These are phyloP conservation scores for Bipolaris cookei DNA, from an alignment of 2,329 filamentous ascomycete genomes.

Conservation along the genomic window DNA sequence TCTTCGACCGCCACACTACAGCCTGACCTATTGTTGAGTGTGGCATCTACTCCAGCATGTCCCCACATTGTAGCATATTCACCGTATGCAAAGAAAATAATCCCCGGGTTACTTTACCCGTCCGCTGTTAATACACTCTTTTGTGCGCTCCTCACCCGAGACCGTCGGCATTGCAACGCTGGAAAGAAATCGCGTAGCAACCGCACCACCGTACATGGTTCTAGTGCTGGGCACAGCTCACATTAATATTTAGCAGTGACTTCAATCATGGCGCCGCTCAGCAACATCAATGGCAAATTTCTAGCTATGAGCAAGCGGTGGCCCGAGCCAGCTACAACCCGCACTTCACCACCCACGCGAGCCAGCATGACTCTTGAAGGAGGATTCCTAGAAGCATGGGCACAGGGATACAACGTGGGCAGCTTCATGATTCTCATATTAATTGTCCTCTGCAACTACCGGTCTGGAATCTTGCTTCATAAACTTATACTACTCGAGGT, in stretches of 20 bases:
- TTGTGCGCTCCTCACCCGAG: not conserved
- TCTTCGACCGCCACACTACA: slow-evolving; percentile 15
- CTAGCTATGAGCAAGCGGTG: slow-evolving; percentile 26
- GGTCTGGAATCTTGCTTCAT: slow-evolving; percentile 42
- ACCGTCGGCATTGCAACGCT: not conserved
- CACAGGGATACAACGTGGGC: slow-evolving; percentile 47
- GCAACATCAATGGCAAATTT: slow-evolving; percentile 13
- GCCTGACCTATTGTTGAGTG: slow-evolving; percentile 13
- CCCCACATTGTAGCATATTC: slow-evolving; percentile 4
- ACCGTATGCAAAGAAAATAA: slow-evolving; percentile 9
- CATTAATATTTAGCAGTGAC: not conserved
- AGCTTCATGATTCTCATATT: slow-evolving; percentile 44
- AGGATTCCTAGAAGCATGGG: slow-evolving; percentile 45
- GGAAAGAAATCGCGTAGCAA: not conserved
- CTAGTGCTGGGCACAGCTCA: not conserved
- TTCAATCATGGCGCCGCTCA: slow-evolving; percentile 34
- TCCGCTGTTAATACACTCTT: slow-evolving; percentile 5
- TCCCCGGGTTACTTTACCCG: slow-evolving; percentile 3
- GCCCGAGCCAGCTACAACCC: slow-evolving; percentile 27
- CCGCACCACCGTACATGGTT: slow-evolving; percentile 7
- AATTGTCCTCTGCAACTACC: slow-evolving; percentile 48
- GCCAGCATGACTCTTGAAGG: slow-evolving; percentile 36
- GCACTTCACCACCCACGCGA: slow-evolving; percentile 38
- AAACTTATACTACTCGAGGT: slow-evolving; percentile 47
- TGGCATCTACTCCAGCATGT: slow-evolving; percentile 5